Conservation (phyloP, 306 rosid species). For the Prunus mongolica region DNA sequence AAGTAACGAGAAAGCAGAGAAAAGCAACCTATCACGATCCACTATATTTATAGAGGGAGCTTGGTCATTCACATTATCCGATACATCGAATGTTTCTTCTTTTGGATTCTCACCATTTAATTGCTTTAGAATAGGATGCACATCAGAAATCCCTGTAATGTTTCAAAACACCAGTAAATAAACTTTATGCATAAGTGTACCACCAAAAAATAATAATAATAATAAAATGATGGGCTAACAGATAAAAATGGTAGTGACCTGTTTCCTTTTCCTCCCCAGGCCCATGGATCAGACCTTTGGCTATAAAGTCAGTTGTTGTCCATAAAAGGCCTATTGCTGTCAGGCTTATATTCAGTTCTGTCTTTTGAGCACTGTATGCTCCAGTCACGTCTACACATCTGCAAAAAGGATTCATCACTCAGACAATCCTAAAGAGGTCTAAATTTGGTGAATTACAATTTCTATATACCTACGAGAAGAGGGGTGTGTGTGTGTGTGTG, state of each 20-base stretch:
- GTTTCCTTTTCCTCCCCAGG: conserved; percentile 50
- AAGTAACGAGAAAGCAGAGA: conserved; percentile 84
- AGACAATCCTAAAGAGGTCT: conserved; percentile 1
- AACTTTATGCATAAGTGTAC: not conserved
- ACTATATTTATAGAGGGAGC: conserved; percentile 40
- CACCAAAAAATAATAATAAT: not conserved
- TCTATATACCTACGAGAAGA: not conserved
- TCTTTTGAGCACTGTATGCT: conserved; percentile 93
- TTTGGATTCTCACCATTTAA: conserved; percentile 37
- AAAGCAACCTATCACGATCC: conserved; percentile 62
- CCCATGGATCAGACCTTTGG: conserved; percentile 62
- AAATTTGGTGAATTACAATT: not conserved
- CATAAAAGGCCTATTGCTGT: conserved; percentile 91
- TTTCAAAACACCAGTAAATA: conserved; percentile 9
- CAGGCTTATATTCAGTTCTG: conserved; percentile 94
- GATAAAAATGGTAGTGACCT: conserved; percentile 45
- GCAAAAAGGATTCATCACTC: conserved; percentile 33
- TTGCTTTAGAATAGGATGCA: conserved; percentile 39
- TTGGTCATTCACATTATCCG: conserved; percentile 35
- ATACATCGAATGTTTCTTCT: conserved; percentile 27
- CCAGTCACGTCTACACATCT: conserved; percentile 95
- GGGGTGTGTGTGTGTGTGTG: not conserved
- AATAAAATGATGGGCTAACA: not conserved
- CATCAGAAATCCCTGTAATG: conserved; percentile 31
- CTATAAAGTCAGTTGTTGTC: conserved; percentile 95